Percentiles rank a stretch among this genome's conserved stretches.
phyloP scores from a whole-genome alignment of 2,329 filamentous ascomycete genomes.

The Fusarium liriodendri region DNA sequence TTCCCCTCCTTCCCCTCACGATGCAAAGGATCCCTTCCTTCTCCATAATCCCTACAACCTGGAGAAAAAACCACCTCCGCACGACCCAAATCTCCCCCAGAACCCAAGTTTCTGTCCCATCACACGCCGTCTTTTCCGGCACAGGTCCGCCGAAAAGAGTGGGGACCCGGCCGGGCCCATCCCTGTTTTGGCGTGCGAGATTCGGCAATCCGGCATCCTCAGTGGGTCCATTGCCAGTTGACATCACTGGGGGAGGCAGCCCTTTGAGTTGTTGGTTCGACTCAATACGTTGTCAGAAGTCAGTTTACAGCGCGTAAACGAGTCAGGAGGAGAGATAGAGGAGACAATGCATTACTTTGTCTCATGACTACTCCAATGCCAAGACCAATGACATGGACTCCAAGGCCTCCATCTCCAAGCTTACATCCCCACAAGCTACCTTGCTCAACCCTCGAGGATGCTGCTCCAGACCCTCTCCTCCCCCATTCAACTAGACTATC shows the following conservation, averaged over 20 bases:
- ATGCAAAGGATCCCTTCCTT: not conserved
- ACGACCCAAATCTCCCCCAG: not conserved
- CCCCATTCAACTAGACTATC: slow-evolving; percentile 8
- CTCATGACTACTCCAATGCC: not conserved
- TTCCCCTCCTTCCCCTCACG: not conserved
- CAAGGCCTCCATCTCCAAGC: not conserved
- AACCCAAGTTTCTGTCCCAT: not conserved
- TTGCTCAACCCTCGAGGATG: not conserved
- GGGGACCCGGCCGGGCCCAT: slow-evolving; percentile 15
- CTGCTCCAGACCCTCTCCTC: not conserved
- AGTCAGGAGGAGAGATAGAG: not conserved
- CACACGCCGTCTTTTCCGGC: slow-evolving; percentile 22
- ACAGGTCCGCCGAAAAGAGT: slow-evolving; percentile 26
- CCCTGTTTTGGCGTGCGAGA: slow-evolving; percentile 13
- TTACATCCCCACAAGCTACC: not conserved
- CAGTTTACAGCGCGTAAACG: not conserved
- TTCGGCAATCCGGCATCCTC: slow-evolving; percentile 42
- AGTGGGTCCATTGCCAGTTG: slow-evolving; percentile 13
- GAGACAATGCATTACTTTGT: not conserved
- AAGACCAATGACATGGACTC: not conserved
- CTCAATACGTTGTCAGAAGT: not conserved
- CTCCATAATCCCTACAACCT: slow-evolving; percentile 23
- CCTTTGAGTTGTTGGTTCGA: not conserved
- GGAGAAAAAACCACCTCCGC: slow-evolving; percentile 9
- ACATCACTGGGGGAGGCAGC: slow-evolving; percentile 24